These are phyloP conservation scores for Xylariales sp. DNA, from an alignment of 2,329 filamentous ascomycete genomes.

Conservation along the genomic window DNA sequence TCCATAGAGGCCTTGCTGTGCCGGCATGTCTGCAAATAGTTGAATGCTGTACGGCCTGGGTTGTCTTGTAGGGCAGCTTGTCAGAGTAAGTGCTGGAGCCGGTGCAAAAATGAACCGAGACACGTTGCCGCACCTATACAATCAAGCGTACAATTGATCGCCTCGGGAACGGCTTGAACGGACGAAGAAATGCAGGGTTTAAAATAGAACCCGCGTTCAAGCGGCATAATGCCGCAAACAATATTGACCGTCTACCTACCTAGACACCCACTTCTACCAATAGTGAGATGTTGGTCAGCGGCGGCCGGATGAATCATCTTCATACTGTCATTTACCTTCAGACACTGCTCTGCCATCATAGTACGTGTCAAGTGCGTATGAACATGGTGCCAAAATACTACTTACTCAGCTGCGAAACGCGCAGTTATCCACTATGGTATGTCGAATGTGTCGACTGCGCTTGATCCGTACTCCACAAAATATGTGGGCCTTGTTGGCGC, in stretches of 20 bases:
- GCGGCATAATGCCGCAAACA: conserved; percentile 23
- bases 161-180: conserved; percentile 6
- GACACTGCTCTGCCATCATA: no score
- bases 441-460: no score
- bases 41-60: conserved; percentile 1
- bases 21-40: conserved; percentile 6
- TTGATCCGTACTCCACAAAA: conserved; percentile 12
- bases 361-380: no score
- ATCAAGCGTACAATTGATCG: not conserved
- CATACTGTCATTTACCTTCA: no score
- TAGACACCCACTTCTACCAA: conserved; percentile 5
- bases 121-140: not conserved
- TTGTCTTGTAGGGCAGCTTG: not conserved
- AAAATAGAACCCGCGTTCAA: conserved; percentile 20
- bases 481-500: conserved; percentile 10
- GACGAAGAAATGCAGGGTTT: conserved; percentile 11
- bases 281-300: not conserved
- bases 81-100: no score
- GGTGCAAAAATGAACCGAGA: no score
- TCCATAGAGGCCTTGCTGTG: conserved; percentile 1
- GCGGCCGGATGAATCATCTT: conserved; percentile 1
- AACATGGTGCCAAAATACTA: no score
- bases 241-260: conserved; percentile 20
- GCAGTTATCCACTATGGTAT: no score
- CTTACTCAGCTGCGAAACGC: no score